Conservation (phyloP, 805 yeast genomes). For the Candida morakotiae region DNA sequence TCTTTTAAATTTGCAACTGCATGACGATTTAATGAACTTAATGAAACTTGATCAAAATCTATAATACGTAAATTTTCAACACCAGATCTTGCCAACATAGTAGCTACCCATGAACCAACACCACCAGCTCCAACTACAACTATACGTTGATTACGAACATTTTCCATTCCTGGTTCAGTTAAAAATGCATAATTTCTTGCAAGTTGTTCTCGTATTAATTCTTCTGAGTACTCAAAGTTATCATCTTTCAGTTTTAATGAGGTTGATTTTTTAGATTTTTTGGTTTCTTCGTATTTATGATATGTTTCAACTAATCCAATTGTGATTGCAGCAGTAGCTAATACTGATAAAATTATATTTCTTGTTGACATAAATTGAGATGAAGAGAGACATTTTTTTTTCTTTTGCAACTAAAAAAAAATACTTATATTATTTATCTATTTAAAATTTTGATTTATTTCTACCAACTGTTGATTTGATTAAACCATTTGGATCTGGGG, state of each 20-base stretch:
- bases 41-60: constrained; percentile 94
- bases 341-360: constrained; percentile 14
- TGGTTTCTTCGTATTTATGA: constrained; percentile 21
- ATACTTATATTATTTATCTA: neutral
- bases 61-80: constrained; percentile 72
- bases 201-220: constrained; percentile 81
- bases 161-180: constrained; percentile 77
- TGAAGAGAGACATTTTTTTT: neutral
- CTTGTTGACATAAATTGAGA: constrained; percentile 4
- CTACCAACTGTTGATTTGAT: constrained; percentile 86
- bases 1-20: constrained; percentile 89
- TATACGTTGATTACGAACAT: constrained; percentile 65
- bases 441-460: constrained; percentile 46
- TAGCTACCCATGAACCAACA: constrained; percentile 94
- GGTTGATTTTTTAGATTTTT: neutral
- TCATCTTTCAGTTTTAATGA: neutral
- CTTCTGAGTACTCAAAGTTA: constrained; percentile 42
- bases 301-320: constrained; percentile 32
- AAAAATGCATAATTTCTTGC: constrained; percentile 92
- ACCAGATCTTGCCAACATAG: constrained; percentile 91
- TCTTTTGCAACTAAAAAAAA: constrained; percentile 5
- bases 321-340: constrained; percentile 30
- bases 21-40: constrained; percentile 89
- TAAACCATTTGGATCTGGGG: constrained; percentile 89
- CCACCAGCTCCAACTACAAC: constrained; percentile 96